Evolutionary conservation across 148 eudicot genomes (phyloP), one percentile per base, ranked within the genome.

Genomic region (Camellia granthamiana): DNA sequence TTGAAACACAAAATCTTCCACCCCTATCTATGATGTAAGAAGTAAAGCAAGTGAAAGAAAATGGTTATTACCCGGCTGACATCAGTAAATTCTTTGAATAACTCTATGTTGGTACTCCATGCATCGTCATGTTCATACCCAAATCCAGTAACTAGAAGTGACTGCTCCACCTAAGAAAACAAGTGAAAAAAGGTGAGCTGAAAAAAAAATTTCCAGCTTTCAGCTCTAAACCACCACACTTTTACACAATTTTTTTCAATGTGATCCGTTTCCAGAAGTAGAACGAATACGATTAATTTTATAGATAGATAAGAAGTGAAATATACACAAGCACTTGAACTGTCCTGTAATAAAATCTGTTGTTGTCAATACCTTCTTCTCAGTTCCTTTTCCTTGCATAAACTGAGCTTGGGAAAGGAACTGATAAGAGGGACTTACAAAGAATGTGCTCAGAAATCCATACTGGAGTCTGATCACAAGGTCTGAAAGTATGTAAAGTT

Each of bases 61-160:
- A 69, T 56, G 60, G 11, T 69, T 73, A 19, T 68, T 92, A 96
- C 99, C 97, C 99, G 85, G 88, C 99, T 96, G 77, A 96, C 80
- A 77, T 94, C 97, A 49, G 99, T 96, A 77, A 92, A 96, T 79
- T 96, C 90, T 86, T 94, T 96, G 91, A 96, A 96, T 65, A 96
- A 90, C 52, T 94, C 88, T 0, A 96, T 86, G 85, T 94, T 96
- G 78, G 99, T 92, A 70, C 88, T 80, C 99, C 98, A 96, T 76
- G 99, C 89, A 87, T 96, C 99, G 84, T 96, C 98, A 78, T 96
- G 99, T 69, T 94, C 98, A 87, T 96, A 96, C 19, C 99, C 99
- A 87, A 96, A 96, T 6, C 99, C 99, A 38, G 99, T 96, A 80
- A 94, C 97, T n/a, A 96, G 87, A 79, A 96, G 98, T 38, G 99